Conservation (phyloP, 2,329 filamentous ascomycete species). For the Xylaria sp. region DNA sequence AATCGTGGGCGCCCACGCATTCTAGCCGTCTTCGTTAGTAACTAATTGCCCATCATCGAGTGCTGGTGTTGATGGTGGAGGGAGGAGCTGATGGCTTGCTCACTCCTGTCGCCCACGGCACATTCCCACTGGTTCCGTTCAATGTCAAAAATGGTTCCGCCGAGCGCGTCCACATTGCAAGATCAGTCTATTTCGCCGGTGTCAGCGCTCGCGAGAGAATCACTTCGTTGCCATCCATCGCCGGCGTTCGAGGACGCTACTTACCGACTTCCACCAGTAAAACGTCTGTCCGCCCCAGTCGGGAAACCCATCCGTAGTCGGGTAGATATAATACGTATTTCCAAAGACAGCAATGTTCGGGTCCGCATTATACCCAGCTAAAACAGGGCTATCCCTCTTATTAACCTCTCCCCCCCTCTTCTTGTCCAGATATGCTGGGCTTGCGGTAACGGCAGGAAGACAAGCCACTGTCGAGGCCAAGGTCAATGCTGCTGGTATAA, state of each 20-base stretch:
- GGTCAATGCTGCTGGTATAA: neutral
- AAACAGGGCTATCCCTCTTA: conserved; percentile 51
- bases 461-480: neutral
- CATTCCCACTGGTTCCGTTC: conserved; percentile 60
- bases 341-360: conserved; percentile 60
- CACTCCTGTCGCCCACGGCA: conserved; percentile 71
- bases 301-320: conserved; percentile 58
- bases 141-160: conserved; percentile 57
- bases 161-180: conserved; percentile 56
- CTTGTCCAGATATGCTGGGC: neutral
- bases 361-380: conserved; percentile 57
- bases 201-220: neutral
- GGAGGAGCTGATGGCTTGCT: conserved; percentile 1
- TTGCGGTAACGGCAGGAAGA: neutral
- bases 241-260: neutral
- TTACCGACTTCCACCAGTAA: conserved; percentile 58
- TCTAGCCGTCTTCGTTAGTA: conserved; percentile 44
- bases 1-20: conserved; percentile 75
- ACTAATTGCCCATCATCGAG: neutral
- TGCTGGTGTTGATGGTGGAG: neutral
- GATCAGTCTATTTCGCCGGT: conserved; percentile 45
- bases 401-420: neutral
- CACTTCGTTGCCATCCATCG: neutral
- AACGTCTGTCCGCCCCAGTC: conserved; percentile 61
- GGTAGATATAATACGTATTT: conserved; percentile 60